Evolutionary conservation across 306 rosid genomes (phyloP).

Genomic region (Macrotyloma uniflorum): DNA sequence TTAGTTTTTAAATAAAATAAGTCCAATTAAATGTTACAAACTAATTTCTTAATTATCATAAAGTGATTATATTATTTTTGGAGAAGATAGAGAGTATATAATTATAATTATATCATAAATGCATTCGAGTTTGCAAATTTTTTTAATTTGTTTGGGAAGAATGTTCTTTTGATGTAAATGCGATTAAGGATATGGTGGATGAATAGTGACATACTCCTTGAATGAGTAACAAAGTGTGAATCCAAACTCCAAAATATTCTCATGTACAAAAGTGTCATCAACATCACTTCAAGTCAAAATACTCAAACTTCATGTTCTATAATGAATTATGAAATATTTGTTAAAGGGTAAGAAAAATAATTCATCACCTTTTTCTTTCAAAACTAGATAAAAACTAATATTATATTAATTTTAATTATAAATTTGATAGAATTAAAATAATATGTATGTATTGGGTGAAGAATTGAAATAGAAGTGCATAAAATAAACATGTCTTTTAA

Average conservation of each 20-base stretch:
- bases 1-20: too few relatives aligned
- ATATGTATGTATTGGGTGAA: not conserved
- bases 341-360: not conserved
- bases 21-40: too few relatives aligned
- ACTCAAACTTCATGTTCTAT: too few relatives aligned
- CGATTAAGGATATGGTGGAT: not conserved
- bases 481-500: not conserved
- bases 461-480: not conserved
- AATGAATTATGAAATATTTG: not conserved
- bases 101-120: not conserved
- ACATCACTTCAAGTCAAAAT: not conserved
- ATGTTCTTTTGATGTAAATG: not conserved
- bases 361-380: not conserved
- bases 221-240: not conserved
- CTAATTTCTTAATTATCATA: too few relatives aligned
- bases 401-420: not conserved
- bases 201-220: not conserved
- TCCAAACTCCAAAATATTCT: not conserved
- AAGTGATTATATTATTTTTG: too few relatives aligned
- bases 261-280: not conserved
- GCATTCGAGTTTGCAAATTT: not conserved
- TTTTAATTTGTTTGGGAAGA: not conserved
- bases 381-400: not conserved
- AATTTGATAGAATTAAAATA: not conserved
- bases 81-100: too few relatives aligned